Evolutionary conservation across 148 eudicot species (phyloP).

Genomic region (Amaranthus cruentus): DNA sequence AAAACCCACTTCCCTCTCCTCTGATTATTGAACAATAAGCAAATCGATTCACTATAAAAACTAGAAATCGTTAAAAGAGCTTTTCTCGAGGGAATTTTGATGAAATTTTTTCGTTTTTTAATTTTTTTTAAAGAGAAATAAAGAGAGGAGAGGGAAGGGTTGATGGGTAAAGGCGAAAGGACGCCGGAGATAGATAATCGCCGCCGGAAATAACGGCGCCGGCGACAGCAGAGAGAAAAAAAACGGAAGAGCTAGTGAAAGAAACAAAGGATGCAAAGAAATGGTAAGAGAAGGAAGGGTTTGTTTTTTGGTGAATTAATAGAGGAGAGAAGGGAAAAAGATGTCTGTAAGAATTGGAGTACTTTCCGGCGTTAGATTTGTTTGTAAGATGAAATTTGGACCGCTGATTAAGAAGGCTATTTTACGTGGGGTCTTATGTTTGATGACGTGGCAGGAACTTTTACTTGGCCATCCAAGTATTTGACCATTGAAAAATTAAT

Average conservation of each 20-base stretch:
- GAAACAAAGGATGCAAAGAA: constrained; percentile 1
- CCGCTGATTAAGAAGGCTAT: constrained; percentile 12
- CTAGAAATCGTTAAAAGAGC: neutral
- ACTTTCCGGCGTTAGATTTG: constrained; percentile 16
- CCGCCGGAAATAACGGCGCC: constrained; percentile 45
- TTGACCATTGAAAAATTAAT: no score
- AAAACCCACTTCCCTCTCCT: constrained; percentile 66
- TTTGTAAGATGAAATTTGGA: neutral
- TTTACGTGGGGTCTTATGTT: neutral
- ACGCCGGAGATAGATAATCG: constrained; percentile 30
- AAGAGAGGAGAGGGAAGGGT: constrained; percentile 79
- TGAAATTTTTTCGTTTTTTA: neutral
- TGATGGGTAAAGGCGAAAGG: constrained; percentile 31
- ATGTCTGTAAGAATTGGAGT: neutral
- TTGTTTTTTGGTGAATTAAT: constrained; percentile 5
- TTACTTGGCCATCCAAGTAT: neutral
- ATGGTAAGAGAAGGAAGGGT: constrained; percentile 3
- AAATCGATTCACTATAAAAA: neutral
- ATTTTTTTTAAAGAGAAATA: constrained; percentile 24
- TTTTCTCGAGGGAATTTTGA: neutral
- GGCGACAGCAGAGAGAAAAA: constrained; percentile 16
- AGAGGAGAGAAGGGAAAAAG: neutral
- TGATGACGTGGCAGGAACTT: neutral
- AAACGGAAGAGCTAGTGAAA: constrained; percentile 6
- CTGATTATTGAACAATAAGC: constrained; percentile 40